Percentiles rank a stretch among this genome's conserved stretches.
Evolutionary conservation across 2,329 filamentous ascomycete genomes (phyloP).

Genomic region (Fusarium equiseti): DNA sequence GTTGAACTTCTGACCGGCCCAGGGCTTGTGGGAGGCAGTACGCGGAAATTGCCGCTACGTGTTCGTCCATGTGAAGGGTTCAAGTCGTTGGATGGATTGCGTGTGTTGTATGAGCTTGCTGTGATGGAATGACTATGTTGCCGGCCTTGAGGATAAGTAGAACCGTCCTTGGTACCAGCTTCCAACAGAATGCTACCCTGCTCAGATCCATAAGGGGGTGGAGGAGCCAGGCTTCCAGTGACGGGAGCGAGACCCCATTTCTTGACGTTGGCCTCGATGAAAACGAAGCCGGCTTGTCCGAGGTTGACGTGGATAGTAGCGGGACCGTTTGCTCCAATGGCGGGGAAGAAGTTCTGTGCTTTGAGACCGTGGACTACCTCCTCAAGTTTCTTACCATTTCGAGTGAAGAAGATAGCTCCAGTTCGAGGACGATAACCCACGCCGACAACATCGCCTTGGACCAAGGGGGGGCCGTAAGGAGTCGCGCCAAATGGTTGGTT

Average conservation of each 20-base stretch:
- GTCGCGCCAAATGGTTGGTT: constrained; percentile 91
- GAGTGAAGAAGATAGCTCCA: constrained; percentile 96
- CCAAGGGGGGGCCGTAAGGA: constrained; percentile 83
- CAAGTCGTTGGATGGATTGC: constrained; percentile 60
- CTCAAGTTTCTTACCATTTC: constrained; percentile 96
- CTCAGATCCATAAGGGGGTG: constrained; percentile 95
- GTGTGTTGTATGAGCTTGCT: constrained; percentile 54
- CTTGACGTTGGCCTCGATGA: constrained; percentile 99
- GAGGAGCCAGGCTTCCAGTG: constrained; percentile 93
- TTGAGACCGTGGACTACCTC: constrained; percentile 95
- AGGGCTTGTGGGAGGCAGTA: constrained; percentile 83
- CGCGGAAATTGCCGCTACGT: constrained; percentile 81
- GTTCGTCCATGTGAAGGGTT: constrained; percentile 78
- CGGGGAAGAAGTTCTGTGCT: constrained; percentile 96
- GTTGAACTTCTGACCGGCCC: constrained; percentile 92
- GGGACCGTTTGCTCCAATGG: constrained; percentile 94
- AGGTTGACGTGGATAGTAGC: constrained; percentile 96
- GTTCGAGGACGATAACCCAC: constrained; percentile 95
- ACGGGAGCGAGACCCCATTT: constrained; percentile 98
- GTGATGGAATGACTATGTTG: constrained; percentile 61
- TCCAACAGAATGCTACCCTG: constrained; percentile 96
- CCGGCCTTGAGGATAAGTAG: constrained; percentile 58
- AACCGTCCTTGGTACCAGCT: constrained; percentile 76
- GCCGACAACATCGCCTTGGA: constrained; percentile 95
- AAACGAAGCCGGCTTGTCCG: constrained; percentile 97